These are phyloP conservation scores for Wickerhamomyces strasburgensis DNA, from an alignment of 805 yeast genomes.

Conservation along the genomic window DNA sequence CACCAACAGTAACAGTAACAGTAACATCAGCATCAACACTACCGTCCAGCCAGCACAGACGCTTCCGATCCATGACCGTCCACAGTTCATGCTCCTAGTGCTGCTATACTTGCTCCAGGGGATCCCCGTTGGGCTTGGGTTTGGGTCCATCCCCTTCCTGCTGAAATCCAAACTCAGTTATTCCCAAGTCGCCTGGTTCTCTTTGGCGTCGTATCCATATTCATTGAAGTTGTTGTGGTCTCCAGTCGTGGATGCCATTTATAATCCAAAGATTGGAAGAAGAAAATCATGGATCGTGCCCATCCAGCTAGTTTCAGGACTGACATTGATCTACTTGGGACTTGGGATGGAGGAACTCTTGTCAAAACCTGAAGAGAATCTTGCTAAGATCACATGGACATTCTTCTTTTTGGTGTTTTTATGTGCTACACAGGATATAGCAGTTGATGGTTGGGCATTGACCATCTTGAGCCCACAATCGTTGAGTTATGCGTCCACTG, in stretches of 20 bases:
- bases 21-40: too few species aligned
- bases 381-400: conserved; percentile 55
- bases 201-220: conserved; percentile 92
- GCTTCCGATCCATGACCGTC: conserved; percentile 48
- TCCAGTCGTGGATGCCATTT: conserved; percentile 90
- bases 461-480: conserved; percentile 76
- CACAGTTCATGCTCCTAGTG: conserved; percentile 70
- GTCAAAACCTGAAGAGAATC: conserved; percentile 42
- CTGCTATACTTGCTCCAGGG: conserved; percentile 84
- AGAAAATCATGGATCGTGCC: conserved; percentile 94
- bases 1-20: too few species aligned
- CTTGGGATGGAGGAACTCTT: conserved; percentile 44
- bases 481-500: conserved; percentile 90
- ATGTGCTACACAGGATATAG: conserved; percentile 97
- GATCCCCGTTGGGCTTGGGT: conserved; percentile 93
- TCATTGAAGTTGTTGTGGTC: conserved; percentile 91
- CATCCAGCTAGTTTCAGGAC: conserved; percentile 75
- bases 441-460: conserved; percentile 98
- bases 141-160: conserved; percentile 90
- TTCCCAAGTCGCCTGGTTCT: conserved; percentile 85
- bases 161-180: conserved; percentile 78
- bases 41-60: conserved; percentile 3
- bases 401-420: conserved; percentile 78
- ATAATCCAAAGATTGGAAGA: conserved; percentile 63
- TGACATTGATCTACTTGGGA: conserved; percentile 65